A percentile compares a stretch with the other conserved stretches of the same genome.
phyloP scores from a whole-genome alignment of 148 eudicot species.

The Heliosperma pusillum region DNA sequence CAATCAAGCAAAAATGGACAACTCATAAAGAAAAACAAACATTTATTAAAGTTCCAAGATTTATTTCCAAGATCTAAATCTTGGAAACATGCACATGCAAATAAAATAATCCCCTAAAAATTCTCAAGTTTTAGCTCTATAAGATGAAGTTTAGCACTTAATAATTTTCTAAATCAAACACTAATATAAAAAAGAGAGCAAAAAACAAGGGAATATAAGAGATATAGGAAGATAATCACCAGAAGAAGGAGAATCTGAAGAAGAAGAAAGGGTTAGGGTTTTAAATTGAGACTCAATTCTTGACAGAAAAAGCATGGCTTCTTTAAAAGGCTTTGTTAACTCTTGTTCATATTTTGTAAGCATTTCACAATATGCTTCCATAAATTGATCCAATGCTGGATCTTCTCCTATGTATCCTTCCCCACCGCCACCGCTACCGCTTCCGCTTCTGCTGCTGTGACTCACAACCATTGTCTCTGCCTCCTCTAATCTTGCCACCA shows the following conservation, averaged over 20 bases:
- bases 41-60: conserved; percentile 25
- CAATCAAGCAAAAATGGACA: conserved; percentile 6
- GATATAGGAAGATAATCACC: conserved; percentile 31
- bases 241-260: conserved; percentile 42
- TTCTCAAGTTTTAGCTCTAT: background rate
- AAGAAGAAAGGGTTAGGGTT: conserved; percentile 60
- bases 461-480: conserved; percentile 43
- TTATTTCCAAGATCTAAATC: conserved; percentile 16
- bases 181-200: background rate
- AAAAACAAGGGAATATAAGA: background rate
- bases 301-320: conserved; percentile 90
- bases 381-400: conserved; percentile 91
- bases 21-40: conserved; percentile 11
- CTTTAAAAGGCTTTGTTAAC: conserved; percentile 85
- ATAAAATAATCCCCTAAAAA: background rate
- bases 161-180: background rate
- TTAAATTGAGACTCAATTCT: conserved; percentile 85
- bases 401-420: conserved; percentile 59
- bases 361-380: conserved; percentile 99
- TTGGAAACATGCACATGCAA: conserved; percentile 51
- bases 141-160: background rate
- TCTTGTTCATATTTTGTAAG: conserved; percentile 86
- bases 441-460: background rate
- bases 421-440: conserved; percentile 24
- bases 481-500: conserved; percentile 84